Base-by-base conservation (phyloP, 495 filamentous ascomycete species). In the Neurospora sp. region DNA sequence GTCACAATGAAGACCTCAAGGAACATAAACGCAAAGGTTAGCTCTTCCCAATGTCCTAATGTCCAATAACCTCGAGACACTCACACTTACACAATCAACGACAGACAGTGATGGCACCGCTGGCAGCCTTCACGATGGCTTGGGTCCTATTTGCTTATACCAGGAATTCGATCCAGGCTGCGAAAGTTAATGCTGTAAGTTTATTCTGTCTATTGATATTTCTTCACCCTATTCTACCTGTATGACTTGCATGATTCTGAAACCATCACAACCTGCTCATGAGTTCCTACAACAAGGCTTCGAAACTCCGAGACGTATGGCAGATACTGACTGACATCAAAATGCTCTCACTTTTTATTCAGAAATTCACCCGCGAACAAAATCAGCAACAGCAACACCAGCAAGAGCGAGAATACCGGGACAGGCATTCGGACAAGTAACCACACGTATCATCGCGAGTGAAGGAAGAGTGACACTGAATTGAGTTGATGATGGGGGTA, bases 71-170 rank as follows among this genome's bases (percentile, higher is more conserved):
- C 36, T 9, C 9, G 21, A 19, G 38, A 36, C 39, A 69, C 13
- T 38, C 66, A 62, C 43, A 48, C 40, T 36, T 31, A 17, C n/a
- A 73, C 71, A 54, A 71, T 17, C 8, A 34, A 17, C 70, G 21
- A 34, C 28, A 86, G 85, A 86, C 81, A 0, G 73, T 86, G 17
- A 80, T 84, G 73, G 83, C 84, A 11, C 85, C 85, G 4, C 75
- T 82, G 1, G 84, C 85, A 0, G 85, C 84, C 24, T 85, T 86
- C 69, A 85, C 82, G 4, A 86, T 86, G 85, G 85, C 85, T 7
- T 80, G 79, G 19, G 42, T 86, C 9, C 75, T 86, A 31, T 84
- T 86, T 69, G 77, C 79, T 78, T 86, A 85, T 73, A 79, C 83
- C 2, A 76, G 84, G 21, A 79, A 81, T 15, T 82, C 79, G 0